Base-by-base conservation (phyloP, 371 early-diverging fungal genomes). In the Mortierella sp. region DNA sequence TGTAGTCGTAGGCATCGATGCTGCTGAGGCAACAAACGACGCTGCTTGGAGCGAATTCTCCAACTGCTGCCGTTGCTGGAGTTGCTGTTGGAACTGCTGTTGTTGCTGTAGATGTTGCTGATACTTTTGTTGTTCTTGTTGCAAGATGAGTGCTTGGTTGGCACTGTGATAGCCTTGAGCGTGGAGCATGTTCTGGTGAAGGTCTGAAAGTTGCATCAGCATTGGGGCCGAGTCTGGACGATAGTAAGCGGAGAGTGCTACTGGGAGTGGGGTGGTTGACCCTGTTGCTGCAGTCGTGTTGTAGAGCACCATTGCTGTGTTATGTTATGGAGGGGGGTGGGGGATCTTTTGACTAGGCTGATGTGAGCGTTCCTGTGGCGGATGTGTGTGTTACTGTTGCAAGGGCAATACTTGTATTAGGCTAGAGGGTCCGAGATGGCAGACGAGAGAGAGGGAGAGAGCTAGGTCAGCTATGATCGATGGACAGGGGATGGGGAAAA, bases 201-300 rank as follows among this genome's bases (percentile, higher is more conserved):
- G 42, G 27, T 55, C 23, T 7, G 54, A 41, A 7, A 57, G 41
- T 5, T 50, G 56, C 21, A 72, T 61, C 50, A 53, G 48, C 28
- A 67, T 67, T 12, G 73, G 73, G n/a, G 67, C 67, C 1, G 73
- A 72, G 7, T 63, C 47, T 4, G 73, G 67, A n/a, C 73, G 73
- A 26, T 54, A 52, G 19, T 13, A 55, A 12, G 63, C 58, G 3
- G 56, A 23, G 18, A 49, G 49, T 14, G 56, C 30, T 6, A 47
- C n/a, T 3, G 38, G 19, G 13, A 18, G 26, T 5, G 54, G 31
- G 28, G 27, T 48, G 28, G 27, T 48, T 23, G 34, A 34, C 34
- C 34, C 16, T 41, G 54, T 10, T 0, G 51, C 12, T 23, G 58
- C 4, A 7, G 28, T 27, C 12, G 42, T 21, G n/a, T 16, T 38